phyloP scores from a whole-genome alignment of 495 filamentous ascomycete species.

The Penicillium cosmopolitanum region DNA sequence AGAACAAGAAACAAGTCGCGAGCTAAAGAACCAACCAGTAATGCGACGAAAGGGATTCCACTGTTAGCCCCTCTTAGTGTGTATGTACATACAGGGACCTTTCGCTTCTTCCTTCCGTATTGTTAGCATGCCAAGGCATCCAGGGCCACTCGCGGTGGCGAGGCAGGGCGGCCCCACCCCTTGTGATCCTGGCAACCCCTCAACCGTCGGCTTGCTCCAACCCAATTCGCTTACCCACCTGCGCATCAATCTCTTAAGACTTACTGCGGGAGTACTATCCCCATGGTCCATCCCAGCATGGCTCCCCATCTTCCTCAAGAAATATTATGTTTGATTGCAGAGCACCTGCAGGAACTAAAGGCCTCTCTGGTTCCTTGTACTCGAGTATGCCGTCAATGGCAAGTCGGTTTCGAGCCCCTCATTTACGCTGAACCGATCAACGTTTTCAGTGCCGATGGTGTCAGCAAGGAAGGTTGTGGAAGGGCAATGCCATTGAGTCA shows the following conservation, averaged over 20 bases:
- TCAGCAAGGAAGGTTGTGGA: constrained; percentile 1
- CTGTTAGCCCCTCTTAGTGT: too few species aligned
- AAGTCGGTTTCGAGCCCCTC: constrained; percentile 7
- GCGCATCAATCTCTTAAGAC: neutral
- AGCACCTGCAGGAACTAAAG: neutral
- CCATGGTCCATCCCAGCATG: too few species aligned
- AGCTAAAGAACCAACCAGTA: too few species aligned
- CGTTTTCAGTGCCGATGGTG: constrained; percentile 2
- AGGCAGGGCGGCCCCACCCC: constrained; percentile 1
- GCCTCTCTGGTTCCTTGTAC: constrained; percentile 8
- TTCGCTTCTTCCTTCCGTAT: too few species aligned
- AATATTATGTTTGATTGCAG: neutral
- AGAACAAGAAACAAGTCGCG: too few species aligned
- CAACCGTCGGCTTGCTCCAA: neutral
- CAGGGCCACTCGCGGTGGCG: too few species aligned
- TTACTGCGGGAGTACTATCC: too few species aligned
- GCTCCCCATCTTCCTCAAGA: too few species aligned
- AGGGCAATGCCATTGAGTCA: constrained; percentile 1
- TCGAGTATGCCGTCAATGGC: constrained; percentile 10
- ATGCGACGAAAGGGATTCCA: too few species aligned
- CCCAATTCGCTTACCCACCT: neutral
- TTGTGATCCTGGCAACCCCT: constrained; percentile 3
- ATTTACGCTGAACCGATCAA: constrained; percentile 3
- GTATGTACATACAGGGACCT: too few species aligned
- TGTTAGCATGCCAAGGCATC: too few species aligned